Evolutionary conservation across 305 asterid genomes (phyloP), one percentile per base, ranked within the genome.

Genomic region (Stenogyne calaminthoides): DNA sequence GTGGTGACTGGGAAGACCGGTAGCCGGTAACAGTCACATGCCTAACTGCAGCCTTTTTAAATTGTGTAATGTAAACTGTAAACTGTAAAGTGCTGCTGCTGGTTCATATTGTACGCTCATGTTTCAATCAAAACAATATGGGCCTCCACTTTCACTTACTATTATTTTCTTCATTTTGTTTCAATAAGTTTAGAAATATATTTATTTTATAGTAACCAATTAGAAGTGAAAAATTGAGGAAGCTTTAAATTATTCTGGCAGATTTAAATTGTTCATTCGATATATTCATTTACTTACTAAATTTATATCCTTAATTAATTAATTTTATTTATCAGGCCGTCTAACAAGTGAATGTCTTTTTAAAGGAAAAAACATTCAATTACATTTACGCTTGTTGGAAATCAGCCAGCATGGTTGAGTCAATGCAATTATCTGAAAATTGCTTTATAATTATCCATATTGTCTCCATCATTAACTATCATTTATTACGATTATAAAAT

Each of bases 1-100:
- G 69, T 22, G 46, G 80, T 65, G 15, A 82, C 87, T 7, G 85
- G 81, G 29, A 67, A 55, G 63, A 58, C 75, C 84, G 85, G 95
- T 88, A 65, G 83, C 84, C 63, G 76, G 94, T 85, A 15, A 69
- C 55, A 14, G 6, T 67, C 89, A 83, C 84, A 82, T 82, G 89
- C 73, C 61, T 67, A 49, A 66, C 76, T 77, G 79, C 86, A 70
- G 77, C 78, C 80, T 75, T 82, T 82, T 67, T 70, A 36, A 27
- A 55, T 55, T 39, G 44, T 64, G 52, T 67, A n/a, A 34, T 29
- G 56, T 14, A 67, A 19, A 11, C 22, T 49, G 52, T 14, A 20
- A 3, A 64, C 70, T 64, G 64, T 22, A 25, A 25, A 25, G 29
- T 25, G 29, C 29, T 25, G 29, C 25, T 22, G 29, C 18, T 73